phyloP scores from a whole-genome alignment of 164 flowering plant genomes.

The Vitis rupestris region DNA sequence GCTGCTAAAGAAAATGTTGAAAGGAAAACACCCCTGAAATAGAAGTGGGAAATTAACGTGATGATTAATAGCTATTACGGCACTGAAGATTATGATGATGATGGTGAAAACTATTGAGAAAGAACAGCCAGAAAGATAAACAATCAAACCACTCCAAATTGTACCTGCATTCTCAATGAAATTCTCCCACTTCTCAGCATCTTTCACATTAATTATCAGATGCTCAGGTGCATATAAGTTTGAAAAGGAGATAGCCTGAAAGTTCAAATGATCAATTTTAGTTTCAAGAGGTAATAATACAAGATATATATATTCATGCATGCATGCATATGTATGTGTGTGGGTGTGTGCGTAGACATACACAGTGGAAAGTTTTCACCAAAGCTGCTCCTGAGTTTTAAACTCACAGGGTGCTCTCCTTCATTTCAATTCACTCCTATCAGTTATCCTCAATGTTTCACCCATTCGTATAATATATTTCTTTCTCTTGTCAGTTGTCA shows the following conservation, averaged over 20 bases:
- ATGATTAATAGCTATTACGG: neutral
- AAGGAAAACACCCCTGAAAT: too few relatives aligned
- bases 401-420: too few relatives aligned
- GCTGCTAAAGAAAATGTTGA: too few relatives aligned
- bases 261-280: neutral
- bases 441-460: too few relatives aligned
- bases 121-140: neutral
- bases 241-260: constrained; percentile 89
- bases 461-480: too few relatives aligned
- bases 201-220: constrained; percentile 82
- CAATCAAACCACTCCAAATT: neutral
- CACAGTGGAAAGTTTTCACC: too few relatives aligned
- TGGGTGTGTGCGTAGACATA: too few relatives aligned
- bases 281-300: neutral
- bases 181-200: constrained; percentile 92
- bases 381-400: too few relatives aligned
- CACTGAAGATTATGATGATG: neutral
- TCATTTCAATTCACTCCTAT: too few relatives aligned
- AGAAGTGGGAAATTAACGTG: neutral
- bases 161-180: constrained; percentile 95
- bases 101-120: neutral
- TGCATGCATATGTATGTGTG: too few relatives aligned
- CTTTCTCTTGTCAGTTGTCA: too few relatives aligned
- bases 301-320: neutral
- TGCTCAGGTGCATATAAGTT: constrained; percentile 97